Conservation (phyloP, 1,139 yeast species). For the Yarrowia galli region DNA sequence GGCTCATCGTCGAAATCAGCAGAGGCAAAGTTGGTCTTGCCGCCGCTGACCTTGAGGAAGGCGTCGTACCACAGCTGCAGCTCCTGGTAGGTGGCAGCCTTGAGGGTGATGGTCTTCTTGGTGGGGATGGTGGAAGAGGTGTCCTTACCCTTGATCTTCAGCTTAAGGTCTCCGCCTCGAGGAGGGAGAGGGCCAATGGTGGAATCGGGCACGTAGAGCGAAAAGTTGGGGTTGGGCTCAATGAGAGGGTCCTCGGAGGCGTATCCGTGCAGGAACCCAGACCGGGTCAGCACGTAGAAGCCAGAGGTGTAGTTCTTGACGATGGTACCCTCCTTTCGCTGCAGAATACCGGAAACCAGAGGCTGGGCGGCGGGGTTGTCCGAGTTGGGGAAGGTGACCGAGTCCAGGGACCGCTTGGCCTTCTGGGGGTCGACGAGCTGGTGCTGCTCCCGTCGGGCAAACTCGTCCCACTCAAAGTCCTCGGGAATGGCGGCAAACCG, state of each 20-base stretch:
- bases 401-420: slow-evolving; percentile 53
- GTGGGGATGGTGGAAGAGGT: slow-evolving; percentile 49
- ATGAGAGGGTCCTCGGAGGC: slow-evolving; percentile 53
- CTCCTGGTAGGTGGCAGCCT: slow-evolving; percentile 57
- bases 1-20: slow-evolving; percentile 36
- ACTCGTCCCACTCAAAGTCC: slow-evolving; percentile 57
- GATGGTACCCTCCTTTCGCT: slow-evolving; percentile 56
- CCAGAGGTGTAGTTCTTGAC: slow-evolving; percentile 54
- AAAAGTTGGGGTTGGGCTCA: slow-evolving; percentile 57
- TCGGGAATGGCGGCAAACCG: slow-evolving; percentile 51
- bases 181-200: slow-evolving; percentile 52
- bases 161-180: slow-evolving; percentile 53
- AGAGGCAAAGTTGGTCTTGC: slow-evolving; percentile 40
- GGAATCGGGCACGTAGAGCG: slow-evolving; percentile 58
- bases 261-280: slow-evolving; percentile 57
- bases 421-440: slow-evolving; percentile 49
- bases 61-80: slow-evolving; percentile 57
- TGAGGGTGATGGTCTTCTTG: slow-evolving; percentile 54
- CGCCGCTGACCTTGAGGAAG: slow-evolving; percentile 51
- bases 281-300: slow-evolving; percentile 57
- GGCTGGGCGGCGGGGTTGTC: slow-evolving; percentile 55
- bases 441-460: slow-evolving; percentile 49
- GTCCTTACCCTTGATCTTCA: slow-evolving; percentile 57
- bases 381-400: slow-evolving; percentile 53
- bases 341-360: slow-evolving; percentile 57